phyloP scores from a whole-genome alignment of 164 flowering plant genomes.

The Saururus chinensis region DNA sequence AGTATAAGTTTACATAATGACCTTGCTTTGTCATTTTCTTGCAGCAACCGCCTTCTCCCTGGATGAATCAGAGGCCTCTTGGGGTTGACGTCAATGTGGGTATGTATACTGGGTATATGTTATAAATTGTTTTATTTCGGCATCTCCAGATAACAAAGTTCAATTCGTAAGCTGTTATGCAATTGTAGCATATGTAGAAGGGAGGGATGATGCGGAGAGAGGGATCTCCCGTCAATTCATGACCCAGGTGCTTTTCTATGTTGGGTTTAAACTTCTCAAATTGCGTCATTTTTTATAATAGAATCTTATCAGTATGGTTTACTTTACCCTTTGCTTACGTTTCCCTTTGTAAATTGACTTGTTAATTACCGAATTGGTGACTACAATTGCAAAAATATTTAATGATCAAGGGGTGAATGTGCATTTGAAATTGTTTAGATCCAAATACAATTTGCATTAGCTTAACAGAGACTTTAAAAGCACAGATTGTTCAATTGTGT shows the following conservation, averaged over 20 bases:
- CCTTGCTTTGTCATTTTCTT: slow-evolving; percentile 1
- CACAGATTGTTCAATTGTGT: neutral
- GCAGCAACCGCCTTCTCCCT: slow-evolving; percentile 83
- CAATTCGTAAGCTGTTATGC: neutral
- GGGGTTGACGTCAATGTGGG: slow-evolving; percentile 91
- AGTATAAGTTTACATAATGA: neutral
- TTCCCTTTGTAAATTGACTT: no score
- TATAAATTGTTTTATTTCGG: neutral
- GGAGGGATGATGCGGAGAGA: slow-evolving; percentile 67
- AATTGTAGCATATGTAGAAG: slow-evolving; percentile 74
- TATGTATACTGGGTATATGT: slow-evolving; percentile 21
- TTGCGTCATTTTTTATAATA: no score
- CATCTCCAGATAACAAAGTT: neutral
- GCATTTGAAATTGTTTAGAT: no score
- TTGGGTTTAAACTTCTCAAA: neutral
- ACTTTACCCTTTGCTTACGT: no score
- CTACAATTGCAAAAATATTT: no score
- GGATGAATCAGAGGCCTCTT: slow-evolving; percentile 72
- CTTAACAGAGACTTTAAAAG: neutral
- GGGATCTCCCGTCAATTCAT: slow-evolving; percentile 46
- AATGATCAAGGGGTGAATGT: no score
- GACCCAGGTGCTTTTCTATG: slow-evolving; percentile 48
- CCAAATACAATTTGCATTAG: neutral
- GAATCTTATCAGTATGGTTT: no score
- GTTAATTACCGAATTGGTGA: no score